A percentile compares a stretch with the other conserved stretches of the same genome.
These are phyloP conservation scores for Neofusicoccum umdonicola DNA, from an alignment of 2,329 filamentous ascomycete genomes.

Conservation along the genomic window DNA sequence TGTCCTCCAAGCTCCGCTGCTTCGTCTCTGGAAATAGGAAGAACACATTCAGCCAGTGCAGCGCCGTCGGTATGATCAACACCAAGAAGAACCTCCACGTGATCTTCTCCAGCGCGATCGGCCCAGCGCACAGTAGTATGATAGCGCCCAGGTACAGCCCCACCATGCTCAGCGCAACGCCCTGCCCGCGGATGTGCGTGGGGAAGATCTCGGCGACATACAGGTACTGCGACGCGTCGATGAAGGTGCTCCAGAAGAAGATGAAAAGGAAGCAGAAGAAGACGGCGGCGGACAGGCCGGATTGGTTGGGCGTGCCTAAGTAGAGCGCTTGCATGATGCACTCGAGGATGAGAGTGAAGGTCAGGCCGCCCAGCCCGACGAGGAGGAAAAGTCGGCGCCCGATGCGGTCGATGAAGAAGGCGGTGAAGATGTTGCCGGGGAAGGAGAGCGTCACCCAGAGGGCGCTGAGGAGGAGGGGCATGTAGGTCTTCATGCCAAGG, in stretches of 20 bases:
- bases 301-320: conserved; percentile 22
- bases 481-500: conserved; percentile 23
- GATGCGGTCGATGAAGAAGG: conserved; percentile 24
- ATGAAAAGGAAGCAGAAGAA: conserved; percentile 28
- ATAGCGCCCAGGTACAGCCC: conserved; percentile 29
- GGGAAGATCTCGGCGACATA: conserved; percentile 28
- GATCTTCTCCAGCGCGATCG: conserved; percentile 35
- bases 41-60: conserved; percentile 32
- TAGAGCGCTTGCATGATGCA: conserved; percentile 22
- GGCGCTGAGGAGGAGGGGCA: conserved; percentile 25
- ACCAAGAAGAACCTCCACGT: conserved; percentile 42
- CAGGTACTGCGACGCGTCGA: conserved; percentile 26
- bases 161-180: conserved; percentile 23
- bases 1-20: conserved; percentile 36
- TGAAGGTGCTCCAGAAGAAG: conserved; percentile 27
- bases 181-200: conserved; percentile 25
- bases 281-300: conserved; percentile 24
- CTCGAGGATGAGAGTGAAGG: conserved; percentile 20
- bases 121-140: conserved; percentile 33
- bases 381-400: conserved; percentile 24
- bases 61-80: conserved; percentile 30
- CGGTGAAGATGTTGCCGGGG: conserved; percentile 26
- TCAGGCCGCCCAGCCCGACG: conserved; percentile 21
- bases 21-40: conserved; percentile 40
- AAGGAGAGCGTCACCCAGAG: conserved; percentile 26